These are phyloP conservation scores for Apostasia shenzhenica DNA, from an alignment of 106 monocot genomes.

Conservation along the genomic window DNA sequence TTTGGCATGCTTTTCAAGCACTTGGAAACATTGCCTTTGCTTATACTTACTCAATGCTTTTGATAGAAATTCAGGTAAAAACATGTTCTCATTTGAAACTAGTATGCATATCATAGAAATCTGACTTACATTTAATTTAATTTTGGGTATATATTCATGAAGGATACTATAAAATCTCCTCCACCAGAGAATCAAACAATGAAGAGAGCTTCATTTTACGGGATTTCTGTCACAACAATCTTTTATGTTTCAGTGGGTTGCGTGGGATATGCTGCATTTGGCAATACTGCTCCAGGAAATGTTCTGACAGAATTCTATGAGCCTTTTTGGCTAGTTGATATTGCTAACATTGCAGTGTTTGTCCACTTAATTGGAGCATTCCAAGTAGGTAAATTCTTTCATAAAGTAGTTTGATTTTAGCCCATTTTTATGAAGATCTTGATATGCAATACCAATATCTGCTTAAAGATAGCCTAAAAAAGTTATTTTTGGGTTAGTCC, in stretches of 20 bases:
- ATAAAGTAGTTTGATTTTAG: no score
- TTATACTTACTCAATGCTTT: constrained; percentile 50
- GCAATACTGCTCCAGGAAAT: constrained; percentile 34
- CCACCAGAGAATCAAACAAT: constrained; percentile 44
- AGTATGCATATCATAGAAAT: neutral
- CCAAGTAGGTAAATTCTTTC: constrained; percentile 20
- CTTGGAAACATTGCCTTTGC: constrained; percentile 69
- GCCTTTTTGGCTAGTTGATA: constrained; percentile 44
- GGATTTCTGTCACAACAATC: constrained; percentile 29
- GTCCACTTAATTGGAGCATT: constrained; percentile 43
- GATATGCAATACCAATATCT: no score
- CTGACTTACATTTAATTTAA: no score
- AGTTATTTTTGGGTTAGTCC: no score
- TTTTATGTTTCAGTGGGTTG: constrained; percentile 43
- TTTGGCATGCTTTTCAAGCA: constrained; percentile 55
- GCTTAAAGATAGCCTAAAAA: no score
- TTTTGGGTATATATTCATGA: neutral
- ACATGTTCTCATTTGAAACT: neutral
- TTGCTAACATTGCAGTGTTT: constrained; percentile 31
- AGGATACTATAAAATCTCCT: constrained; percentile 48
- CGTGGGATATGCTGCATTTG: constrained; percentile 47
- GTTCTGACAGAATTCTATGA: constrained; percentile 44
- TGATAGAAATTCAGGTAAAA: constrained; percentile 60
- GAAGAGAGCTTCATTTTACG: constrained; percentile 35
- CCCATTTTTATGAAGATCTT: no score